Evolutionary conservation across 495 filamentous ascomycete genomes (phyloP), one percentile per base, ranked within the genome.

Genomic region (Parathielavia hyrcaniae): DNA sequence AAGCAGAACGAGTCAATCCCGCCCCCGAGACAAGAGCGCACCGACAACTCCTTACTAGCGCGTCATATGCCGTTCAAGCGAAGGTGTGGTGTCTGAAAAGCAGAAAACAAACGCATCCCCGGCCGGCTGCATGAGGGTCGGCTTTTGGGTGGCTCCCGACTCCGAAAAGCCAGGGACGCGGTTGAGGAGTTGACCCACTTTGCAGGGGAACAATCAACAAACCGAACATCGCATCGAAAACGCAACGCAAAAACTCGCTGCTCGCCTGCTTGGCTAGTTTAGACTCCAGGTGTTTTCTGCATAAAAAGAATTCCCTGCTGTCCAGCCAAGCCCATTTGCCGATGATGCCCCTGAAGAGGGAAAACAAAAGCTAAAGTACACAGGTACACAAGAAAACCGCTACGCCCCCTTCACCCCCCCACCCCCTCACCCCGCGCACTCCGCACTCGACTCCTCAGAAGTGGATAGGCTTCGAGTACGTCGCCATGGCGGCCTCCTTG

Each of bases 401-500:
- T 22, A n/a, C 32, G 14, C 26, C 58, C 19, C 3, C n/a, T n/a
- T n/a, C n/a, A n/a, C n/a, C n/a, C 26, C 26, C 26, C 3, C 26
- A 30, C 26, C 6, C 26, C 26, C 11, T 22, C 16, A 35, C 46
- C 30, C 39, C 30, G 23, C 12, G 16, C 20, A 30, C 17, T 7
- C 40, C 19, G 14, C 43, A 35, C 22, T 51, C 14, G 26, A 1
- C 14, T 34, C 34, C 53, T 77, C 90, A 98, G 75, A 87, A 95
- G 79, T 98, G 93, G 72, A 98, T 96, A 57, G 93, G 84, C 81
- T 96, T 97, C 63, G 83, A 84, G 80, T 96, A 92, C 51, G 91
- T 96, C 60, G 89, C 90, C 93, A 98, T 98, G 56, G 93, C 93
- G 63, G 93, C 93, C 84, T 98, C 93, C 82, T 98, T 98, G 81